Percentiles rank a stretch among this genome's conserved stretches.
Conservation (phyloP, 495 filamentous ascomycete genomes). For the Annulohypoxylon moriforme region DNA sequence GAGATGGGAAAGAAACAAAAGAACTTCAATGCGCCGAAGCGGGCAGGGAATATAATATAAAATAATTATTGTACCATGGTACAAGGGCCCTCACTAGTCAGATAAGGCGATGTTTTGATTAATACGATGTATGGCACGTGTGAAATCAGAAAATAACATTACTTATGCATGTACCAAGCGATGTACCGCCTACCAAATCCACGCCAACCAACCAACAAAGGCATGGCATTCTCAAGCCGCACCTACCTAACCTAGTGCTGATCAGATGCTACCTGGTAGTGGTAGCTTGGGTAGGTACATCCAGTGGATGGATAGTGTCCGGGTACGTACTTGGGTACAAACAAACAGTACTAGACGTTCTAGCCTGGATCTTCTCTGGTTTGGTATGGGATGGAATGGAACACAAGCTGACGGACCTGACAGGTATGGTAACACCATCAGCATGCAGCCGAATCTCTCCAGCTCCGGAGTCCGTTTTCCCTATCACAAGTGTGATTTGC, state of each 20-base stretch:
- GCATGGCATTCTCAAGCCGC: not conserved
- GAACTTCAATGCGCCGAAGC: not conserved
- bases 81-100: slow-evolving; percentile 8
- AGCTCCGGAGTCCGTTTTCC: slow-evolving; percentile 7
- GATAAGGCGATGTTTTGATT: slow-evolving; percentile 40
- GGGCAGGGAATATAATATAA: slow-evolving; percentile 31
- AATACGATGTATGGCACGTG: slow-evolving; percentile 43
- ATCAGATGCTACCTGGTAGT: slow-evolving; percentile 21
- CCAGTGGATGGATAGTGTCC: too few species aligned
- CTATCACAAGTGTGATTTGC: slow-evolving; percentile 9
- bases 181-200: not conserved
- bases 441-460: not conserved
- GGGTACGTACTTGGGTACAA: not conserved
- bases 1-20: slow-evolving; percentile 21
- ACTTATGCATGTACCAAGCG: slow-evolving; percentile 17
- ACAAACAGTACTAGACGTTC: not conserved
- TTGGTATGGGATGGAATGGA: slow-evolving; percentile 3
- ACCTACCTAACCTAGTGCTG: slow-evolving; percentile 34
- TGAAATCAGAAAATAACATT: slow-evolving; percentile 15
- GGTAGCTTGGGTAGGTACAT: not conserved
- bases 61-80: slow-evolving; percentile 18
- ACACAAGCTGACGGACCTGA: slow-evolving; percentile 3
- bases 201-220: slow-evolving; percentile 7
- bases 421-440: slow-evolving; percentile 28
- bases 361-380: slow-evolving; percentile 12